Evolutionary conservation across 2,329 filamentous ascomycete genomes (phyloP).

Genomic region (Pseudocercospora fuligena): DNA sequence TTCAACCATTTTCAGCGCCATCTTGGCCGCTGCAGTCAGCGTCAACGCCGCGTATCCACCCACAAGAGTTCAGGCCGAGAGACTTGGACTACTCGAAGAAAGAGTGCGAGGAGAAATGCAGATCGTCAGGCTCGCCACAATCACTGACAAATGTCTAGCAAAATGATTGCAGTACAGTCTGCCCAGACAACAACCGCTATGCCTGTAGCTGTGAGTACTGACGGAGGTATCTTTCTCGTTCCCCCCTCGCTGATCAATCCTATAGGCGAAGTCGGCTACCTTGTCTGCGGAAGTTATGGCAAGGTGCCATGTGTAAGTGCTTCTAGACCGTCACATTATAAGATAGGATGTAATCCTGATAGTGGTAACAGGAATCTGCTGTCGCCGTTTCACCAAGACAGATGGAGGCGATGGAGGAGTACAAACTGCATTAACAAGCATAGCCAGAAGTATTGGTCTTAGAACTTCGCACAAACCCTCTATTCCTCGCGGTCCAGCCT

Average conservation of each 20-base stretch:
- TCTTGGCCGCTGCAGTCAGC: background rate
- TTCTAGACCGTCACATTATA: background rate
- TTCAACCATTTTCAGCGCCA: background rate
- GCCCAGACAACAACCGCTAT: background rate
- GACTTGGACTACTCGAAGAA: background rate
- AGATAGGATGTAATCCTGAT: background rate
- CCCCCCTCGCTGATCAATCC: background rate
- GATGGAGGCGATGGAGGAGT: too few species aligned
- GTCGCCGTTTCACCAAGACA: too few species aligned
- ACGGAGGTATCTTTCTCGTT: too few species aligned
- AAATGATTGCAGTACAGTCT: background rate
- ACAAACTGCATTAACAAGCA: too few species aligned
- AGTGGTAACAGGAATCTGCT: too few species aligned
- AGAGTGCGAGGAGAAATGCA: background rate
- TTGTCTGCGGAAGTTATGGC: constrained; percentile 5
- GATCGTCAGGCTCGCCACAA: background rate
- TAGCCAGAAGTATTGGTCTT: too few species aligned
- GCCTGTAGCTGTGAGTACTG: background rate
- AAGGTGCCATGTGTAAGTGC: constrained; percentile 4
- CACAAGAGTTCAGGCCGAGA: background rate
- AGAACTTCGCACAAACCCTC: too few species aligned
- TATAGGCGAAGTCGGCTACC: background rate
- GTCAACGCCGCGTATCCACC: background rate
- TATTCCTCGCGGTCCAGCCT: too few species aligned
- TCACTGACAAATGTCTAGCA: background rate